Evolutionary conservation across 306 rosid species (phyloP), one percentile per base, ranked within the genome.

Genomic region (Citrullus amarus): DNA sequence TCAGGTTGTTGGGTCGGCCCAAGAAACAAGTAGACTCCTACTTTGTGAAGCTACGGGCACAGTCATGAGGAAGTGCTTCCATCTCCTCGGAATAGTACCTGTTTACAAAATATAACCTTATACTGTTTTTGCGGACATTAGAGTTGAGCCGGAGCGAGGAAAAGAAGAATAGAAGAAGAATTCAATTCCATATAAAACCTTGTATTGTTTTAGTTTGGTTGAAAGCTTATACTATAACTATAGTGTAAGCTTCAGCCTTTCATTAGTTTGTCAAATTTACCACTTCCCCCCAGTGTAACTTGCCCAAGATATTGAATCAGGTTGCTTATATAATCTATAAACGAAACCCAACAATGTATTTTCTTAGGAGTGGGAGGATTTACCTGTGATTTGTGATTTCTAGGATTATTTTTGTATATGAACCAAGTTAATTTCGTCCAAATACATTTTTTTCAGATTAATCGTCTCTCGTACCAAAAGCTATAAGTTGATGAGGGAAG

Each of bases 31-130:
- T 65, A 79, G 99, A 85, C 99, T 96, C 58, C 85, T 96, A 89
- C 89, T 92, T 41, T 95, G 97, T 73, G 99, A 95, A 86, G 99
- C 97, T 77, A 92, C 99, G 0, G 97, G 90, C 78, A 80, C 63
- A 25, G 97, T 95, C 85, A 95, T 92, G 96, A 87, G 97, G 73
- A 89, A 92, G 79, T 92, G 97, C 85, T 95, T 92, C 79, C 14
- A 91, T 81, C 93, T 95, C 56, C 96, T 92, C 2, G 99, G 99
- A 60, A 92, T 95, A 46, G 86, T 66, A 43, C 97, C 97, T 61
- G 98, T 95, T 75, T 91, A 91, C 92, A 95, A 86, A 92, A 86
- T 92, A 80, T 92, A 83, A 82, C 9, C 22, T 17, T 32, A 3
- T 32, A 10, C n/a, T 20, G 1, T 9, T 67, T 67, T 67, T 68